Evolutionary conservation across 257 asterid genomes (phyloP), one percentile per base, ranked within the genome.

Genomic region (Rhazya stricta): DNA sequence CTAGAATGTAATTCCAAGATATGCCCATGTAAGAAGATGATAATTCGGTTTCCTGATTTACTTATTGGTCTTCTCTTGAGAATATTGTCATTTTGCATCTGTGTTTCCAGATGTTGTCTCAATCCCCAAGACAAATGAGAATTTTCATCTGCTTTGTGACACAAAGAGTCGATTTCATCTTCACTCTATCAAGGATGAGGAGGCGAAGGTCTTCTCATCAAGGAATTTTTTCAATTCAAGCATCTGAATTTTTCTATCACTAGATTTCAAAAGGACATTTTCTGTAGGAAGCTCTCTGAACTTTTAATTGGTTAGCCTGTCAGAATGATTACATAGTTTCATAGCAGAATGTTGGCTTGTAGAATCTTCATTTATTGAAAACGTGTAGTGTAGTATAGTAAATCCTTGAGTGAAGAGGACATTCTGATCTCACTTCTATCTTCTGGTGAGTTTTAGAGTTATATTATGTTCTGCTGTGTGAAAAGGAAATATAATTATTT

Each of bases 91-190:
- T 13, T 58, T 58, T 25, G 19, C 25, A 5, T 21, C 5, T 56
- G 29, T 71, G 76, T 79, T 71, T 10, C 71, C 71, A 90, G 94
- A 90, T 86, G 96, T 90, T 77, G 88, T 90, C 27, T 90, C 96
- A 23, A 88, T 90, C 25, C 96, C 93, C 8, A 90, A 90, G 83
- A 90, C 96, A 76, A 87, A 88, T 60, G 96, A 90, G 80, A 87
- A 90, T 62, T 90, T 90, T 85, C 96, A 91, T 10, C 87, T 90
- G 69, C 86, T 90, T 46, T 90, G 88, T 41, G 96, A 90, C 72
- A 90, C 96, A 71, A 90, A 90, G 88, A 94, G 96, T 0, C 87
- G 96, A 1, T 88, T 90, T 86, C 83, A 92, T 30, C 89, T 88
- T 21, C 96, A 90, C 79, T 87, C 92, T 0, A 62, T 90, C 83